Evolutionary conservation across 2,329 filamentous ascomycete species (phyloP), one percentile per base, ranked within the genome.

Genomic region (Didymella pinodella): DNA sequence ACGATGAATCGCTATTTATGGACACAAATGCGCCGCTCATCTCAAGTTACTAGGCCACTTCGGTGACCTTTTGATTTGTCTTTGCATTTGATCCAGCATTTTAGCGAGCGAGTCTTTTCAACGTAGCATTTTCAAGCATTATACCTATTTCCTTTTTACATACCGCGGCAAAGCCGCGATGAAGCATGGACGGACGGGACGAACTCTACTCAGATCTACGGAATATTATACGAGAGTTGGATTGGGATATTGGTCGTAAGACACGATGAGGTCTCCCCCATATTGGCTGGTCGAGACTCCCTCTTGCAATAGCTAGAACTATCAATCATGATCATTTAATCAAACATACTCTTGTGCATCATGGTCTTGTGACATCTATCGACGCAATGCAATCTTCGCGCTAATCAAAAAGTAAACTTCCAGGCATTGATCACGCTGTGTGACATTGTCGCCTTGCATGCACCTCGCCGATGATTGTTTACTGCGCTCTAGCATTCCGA

Each of bases 1-100:
- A 76, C 68, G 68, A 74, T 68, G 74, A 77, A 69, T 68, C 68
- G 54, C 76, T 78, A 65, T 70, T 80, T 70, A 71, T 79, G 68
- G 77, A 81, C 68, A 72, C 72, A 38, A 70, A 64, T 64, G 69
- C 74, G 55, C 76, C 76, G 69, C 70, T 78, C 70, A 77, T 77
- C 64, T 66, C 76, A 71, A 73, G 73, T 68, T 78, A 74, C 64
- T 78, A 77, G 70, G 71, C 67, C 67, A 50, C 48, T 53, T 54
- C 55, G 55, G 56, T 62, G 69, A 72, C 70, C 68, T 75, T 68
- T 60, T 69, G 62, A 70, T 71, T 74, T 70, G 64, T 65, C 38
- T 72, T 71, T 73, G 71, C 54, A 57, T 57, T 57, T 57, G 43
- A 70, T 67, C 61, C 59, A 75, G 71, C 72, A 74, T 71, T 73